Conservation (phyloP, 177 flowering plant species). For the Vitis hybrid region DNA sequence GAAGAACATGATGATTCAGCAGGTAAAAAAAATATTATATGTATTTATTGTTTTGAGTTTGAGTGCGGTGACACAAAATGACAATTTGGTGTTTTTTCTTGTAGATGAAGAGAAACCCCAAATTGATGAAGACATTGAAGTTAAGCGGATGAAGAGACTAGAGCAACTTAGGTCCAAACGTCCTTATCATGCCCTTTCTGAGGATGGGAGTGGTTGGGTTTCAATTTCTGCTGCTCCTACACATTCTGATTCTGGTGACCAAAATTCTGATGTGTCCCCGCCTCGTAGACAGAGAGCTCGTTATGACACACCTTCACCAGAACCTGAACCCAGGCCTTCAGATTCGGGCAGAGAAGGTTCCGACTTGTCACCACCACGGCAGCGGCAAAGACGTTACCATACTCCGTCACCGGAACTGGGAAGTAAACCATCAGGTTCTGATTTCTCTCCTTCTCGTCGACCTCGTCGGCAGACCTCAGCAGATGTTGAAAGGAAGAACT, state of each 20-base stretch:
- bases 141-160: conserved; percentile 77
- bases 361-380: conserved; percentile 46
- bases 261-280: conserved; percentile 47
- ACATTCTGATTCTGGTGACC: conserved; percentile 1
- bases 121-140: conserved; percentile 86
- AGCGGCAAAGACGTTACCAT: conserved; percentile 18
- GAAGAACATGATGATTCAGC: conserved; percentile 65
- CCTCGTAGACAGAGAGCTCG: conserved; percentile 33
- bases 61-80: neutral
- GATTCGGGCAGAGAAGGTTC: conserved; percentile 13
- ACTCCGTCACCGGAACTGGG: conserved; percentile 31
- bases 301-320: conserved; percentile 47
- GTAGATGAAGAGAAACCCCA: conserved; percentile 71
- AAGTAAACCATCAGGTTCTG: conserved; percentile 2
- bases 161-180: conserved; percentile 59
- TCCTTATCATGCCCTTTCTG: conserved; percentile 67
- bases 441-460: conserved; percentile 21
- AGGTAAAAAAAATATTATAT: conserved; percentile 31
- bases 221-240: conserved; percentile 47
- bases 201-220: conserved; percentile 99
- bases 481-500: conserved; percentile 5
- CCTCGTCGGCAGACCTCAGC: neutral
- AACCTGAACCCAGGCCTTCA: conserved; percentile 9
- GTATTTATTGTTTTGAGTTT: neutral
- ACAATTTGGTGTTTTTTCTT: neutral